Conservation (phyloP, 2,329 filamentous ascomycete species). For the Epichloe sylvatica region DNA sequence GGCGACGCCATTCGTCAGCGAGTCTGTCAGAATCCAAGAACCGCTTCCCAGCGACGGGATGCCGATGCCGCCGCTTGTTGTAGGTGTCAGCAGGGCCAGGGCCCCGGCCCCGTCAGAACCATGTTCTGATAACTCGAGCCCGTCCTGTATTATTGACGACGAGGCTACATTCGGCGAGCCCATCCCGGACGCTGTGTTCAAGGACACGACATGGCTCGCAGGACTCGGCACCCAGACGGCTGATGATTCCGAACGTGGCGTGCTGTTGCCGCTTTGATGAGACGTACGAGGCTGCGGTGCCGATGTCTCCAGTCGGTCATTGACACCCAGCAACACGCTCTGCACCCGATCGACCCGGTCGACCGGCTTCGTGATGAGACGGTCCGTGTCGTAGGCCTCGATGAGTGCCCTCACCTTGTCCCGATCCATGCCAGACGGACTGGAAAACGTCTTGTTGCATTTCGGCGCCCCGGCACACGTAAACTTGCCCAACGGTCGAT, state of each 20-base stretch:
- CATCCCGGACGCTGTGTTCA: background rate
- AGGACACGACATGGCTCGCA: background rate
- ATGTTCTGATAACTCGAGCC: too few species aligned
- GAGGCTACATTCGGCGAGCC: background rate
- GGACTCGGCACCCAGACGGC: background rate
- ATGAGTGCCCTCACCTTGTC: conserved; percentile 3
- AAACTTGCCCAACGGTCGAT: conserved; percentile 6
- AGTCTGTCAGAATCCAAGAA: background rate
- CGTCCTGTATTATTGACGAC: background rate
- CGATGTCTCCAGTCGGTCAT: background rate
- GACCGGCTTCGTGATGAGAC: conserved; percentile 2
- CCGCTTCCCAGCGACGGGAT: background rate
- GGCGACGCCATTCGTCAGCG: background rate
- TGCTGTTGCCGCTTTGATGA: background rate
- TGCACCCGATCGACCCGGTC: background rate
- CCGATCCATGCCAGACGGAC: conserved; percentile 7
- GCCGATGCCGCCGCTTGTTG: background rate
- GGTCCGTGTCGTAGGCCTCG: conserved; percentile 4
- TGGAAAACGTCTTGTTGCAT: conserved; percentile 5
- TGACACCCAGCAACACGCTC: background rate
- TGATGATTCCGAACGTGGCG: background rate
- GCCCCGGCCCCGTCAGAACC: too few species aligned
- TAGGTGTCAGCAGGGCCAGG: background rate
- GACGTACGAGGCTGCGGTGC: background rate
- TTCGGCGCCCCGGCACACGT: conserved; percentile 4